Base-by-base conservation (phyloP, 768 basidiomycete genomes). In the Amanita muscaria region DNA sequence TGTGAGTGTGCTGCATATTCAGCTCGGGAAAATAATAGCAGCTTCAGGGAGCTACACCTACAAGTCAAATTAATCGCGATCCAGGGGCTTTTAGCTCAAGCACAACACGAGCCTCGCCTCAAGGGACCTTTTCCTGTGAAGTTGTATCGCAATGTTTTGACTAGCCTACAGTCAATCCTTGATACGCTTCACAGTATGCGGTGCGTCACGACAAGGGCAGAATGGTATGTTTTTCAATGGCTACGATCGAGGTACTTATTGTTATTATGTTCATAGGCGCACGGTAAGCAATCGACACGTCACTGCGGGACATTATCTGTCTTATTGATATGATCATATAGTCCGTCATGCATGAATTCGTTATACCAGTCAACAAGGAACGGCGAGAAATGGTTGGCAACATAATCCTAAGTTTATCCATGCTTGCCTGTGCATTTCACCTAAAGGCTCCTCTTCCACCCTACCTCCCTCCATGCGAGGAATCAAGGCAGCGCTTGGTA, bases 301-400 rank as follows among this genome's bases (percentile, higher is more conserved):
- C n/a, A n/a, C n/a, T n/a, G n/a, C n/a, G n/a, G n/a, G n/a, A n/a
- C n/a, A n/a, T n/a, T n/a, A n/a, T n/a, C n/a, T n/a, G n/a, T n/a
- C n/a, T 7, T 27, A 18, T 9, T 29, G 5, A 29, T 29, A 11
- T 41, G 16, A 30, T 27, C 15, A 30, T 21, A n/a, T 33, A 93
- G 88, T 79, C 71, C 44, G 88, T 97, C 16, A 72, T 87, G 33
- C 67, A 73, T 22, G 90, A 94, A 46, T 97, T 96, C 54, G 88
- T 98, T 50, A 60, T 88, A 2, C 93, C 94, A 1, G 92, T 94
- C 37, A 96, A 87, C 56, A 75, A 67, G 56, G 84, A 96, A 54
- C 74, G 94, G 16, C 79, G 85, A 3, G 93, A 96, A 58, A 89
- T 99, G 88, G 89, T 81, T 37, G 93, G 93, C 29, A 94, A 90